Base-by-base conservation (phyloP, 2,329 filamentous ascomycete genomes). In the Aspergillus calidoustus region DNA sequence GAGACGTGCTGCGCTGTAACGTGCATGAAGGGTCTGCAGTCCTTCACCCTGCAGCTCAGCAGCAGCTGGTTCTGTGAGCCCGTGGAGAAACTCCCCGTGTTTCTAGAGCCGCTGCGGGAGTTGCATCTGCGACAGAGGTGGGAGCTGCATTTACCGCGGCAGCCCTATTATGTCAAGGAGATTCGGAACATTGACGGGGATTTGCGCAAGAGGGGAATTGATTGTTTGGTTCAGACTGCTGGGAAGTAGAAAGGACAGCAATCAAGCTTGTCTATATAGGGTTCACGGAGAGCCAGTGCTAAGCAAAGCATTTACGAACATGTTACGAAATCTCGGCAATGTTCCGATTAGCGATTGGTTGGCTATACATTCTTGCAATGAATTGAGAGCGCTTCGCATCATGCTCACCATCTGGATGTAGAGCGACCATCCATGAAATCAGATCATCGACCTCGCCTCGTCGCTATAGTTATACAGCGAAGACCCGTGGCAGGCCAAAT, bases 1-100 rank as follows among this genome's bases (percentile, higher is more conserved):
- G 75, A 77, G 54, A 77, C 75, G 1, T 78, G 76, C 62, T 64
- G 59, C 19, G 65, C 72, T 0, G 59, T 78, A 2, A 60, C 64
- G 0, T 48, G 59, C 25, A 69, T 78, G 41, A 64, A 66, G 1
- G 54, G 57, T 0, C 64, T 78, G 19, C 69, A 72, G 43, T 65
- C 69, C 2, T 78, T 78, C 50, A 70, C 70, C 7, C 60, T 78
- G 19, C 62, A 73, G 17, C 62, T 77, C 1, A 70, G 68, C 3
- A 72, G 71, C 4, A 75, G 67, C 31, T 78, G 76, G 76, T 78
- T 77, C 63, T 68, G 74, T 34, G 76, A 78, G 62, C 68, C 71
- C 1, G 70, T 73, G 8, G 75, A 76, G 66, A 76, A 72, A 65
- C 60, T 78, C 19, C 72, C 71, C 0, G 62, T 73, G 3, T 78